Percentiles rank a stretch among this genome's conserved stretches.
These are phyloP conservation scores for Globisporangium recalcitrans DNA, from an alignment of 352 stramenopile species.

Conservation along the genomic window DNA sequence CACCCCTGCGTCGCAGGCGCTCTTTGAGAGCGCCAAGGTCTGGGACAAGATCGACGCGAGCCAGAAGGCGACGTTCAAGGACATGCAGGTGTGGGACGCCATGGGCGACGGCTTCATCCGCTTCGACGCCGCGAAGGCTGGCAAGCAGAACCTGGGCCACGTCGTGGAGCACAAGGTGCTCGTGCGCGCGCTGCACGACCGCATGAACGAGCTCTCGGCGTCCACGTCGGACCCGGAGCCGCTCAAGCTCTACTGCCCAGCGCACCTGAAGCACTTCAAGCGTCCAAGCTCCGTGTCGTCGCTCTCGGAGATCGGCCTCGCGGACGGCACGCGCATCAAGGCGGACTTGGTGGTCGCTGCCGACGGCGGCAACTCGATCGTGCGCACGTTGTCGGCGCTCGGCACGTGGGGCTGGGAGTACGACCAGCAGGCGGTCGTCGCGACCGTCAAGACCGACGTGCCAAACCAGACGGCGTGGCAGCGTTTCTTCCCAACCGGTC, in stretches of 20 bases:
- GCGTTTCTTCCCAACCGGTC: slow-evolving; percentile 87
- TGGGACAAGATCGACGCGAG: slow-evolving; percentile 65
- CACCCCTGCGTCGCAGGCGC: slow-evolving; percentile 72
- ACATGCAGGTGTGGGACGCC: slow-evolving; percentile 91
- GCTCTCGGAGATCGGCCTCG: slow-evolving; percentile 59
- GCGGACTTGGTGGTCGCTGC: slow-evolving; percentile 83
- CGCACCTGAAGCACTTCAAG: slow-evolving; percentile 81
- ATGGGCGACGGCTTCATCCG: slow-evolving; percentile 87
- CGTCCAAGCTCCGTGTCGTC: slow-evolving; percentile 38
- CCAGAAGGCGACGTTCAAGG: slow-evolving; percentile 68
- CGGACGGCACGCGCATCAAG: slow-evolving; percentile 64
- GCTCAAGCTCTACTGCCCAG: slow-evolving; percentile 66
- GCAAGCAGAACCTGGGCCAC: slow-evolving; percentile 65
- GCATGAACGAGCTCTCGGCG: slow-evolving; percentile 68
- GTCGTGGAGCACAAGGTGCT: slow-evolving; percentile 88
- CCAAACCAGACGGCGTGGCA: slow-evolving; percentile 86
- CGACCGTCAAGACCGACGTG: slow-evolving; percentile 84
- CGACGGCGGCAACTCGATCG: slow-evolving; percentile 87
- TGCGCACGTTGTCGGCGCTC: slow-evolving; percentile 79
- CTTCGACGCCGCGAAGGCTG: slow-evolving; percentile 70
- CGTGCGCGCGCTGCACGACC: slow-evolving; percentile 77
- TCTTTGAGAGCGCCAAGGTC: slow-evolving; percentile 69
- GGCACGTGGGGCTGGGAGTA: slow-evolving; percentile 91
- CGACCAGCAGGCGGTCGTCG: slow-evolving; percentile 89
- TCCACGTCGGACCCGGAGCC: slow-evolving; percentile 41